phyloP scores from a whole-genome alignment of 73 alveolate genomes.

The Breviolum minutum region DNA sequence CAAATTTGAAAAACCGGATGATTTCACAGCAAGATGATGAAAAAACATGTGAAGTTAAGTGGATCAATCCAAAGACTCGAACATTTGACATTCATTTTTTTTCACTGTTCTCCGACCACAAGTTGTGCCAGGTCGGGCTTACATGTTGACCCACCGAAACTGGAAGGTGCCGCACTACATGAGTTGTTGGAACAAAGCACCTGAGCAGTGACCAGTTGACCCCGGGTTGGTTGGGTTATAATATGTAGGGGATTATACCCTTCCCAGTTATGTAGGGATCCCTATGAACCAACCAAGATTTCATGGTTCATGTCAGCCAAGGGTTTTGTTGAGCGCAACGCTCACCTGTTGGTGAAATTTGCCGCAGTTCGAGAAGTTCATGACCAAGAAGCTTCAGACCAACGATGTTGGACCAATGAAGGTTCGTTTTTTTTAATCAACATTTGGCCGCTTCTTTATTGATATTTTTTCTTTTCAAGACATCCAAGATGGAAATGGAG shows the following conservation, averaged over 20 bases:
- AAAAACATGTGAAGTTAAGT: background rate
- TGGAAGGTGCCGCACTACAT: constrained; percentile 35
- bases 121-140: constrained; percentile 32
- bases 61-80: background rate
- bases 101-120: too few species aligned
- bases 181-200: too few species aligned
- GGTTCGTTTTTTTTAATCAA: background rate
- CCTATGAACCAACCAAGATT: too few species aligned
- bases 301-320: background rate
- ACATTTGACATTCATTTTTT: too few species aligned
- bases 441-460: too few species aligned
- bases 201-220: too few species aligned
- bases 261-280: too few species aligned
- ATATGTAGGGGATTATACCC: background rate
- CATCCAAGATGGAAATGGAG: too few species aligned
- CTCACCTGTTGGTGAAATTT: background rate
- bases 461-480: background rate
- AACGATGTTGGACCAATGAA: constrained; percentile 77
- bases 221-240: background rate
- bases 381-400: constrained; percentile 83
- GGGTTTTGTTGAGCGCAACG: background rate
- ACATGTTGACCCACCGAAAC: constrained; percentile 77
- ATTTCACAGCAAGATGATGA: too few species aligned
- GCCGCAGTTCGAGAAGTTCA: constrained; percentile 75
- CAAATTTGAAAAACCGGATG: background rate